A percentile compares a stretch with the other conserved stretches of the same genome.
Evolutionary conservation across 1,139 yeast genomes (phyloP).

Genomic region (Saccharomycopsis crataegensis): DNA sequence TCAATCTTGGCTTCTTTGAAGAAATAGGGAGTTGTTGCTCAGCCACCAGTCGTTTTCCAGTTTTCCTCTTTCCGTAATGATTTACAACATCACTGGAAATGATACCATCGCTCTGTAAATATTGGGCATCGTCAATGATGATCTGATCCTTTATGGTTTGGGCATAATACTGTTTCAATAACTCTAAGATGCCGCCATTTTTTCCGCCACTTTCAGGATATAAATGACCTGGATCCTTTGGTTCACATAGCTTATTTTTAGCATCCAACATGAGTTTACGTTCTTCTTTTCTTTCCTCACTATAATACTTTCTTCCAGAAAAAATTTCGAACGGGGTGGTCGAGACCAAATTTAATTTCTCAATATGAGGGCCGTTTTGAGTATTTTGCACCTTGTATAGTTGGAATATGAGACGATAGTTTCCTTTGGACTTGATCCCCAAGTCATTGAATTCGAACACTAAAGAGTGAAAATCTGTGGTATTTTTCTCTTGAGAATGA

Average conservation of each 20-base stretch:
- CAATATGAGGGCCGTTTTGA: not conserved
- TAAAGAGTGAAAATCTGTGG: not conserved
- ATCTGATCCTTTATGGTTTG: too few species aligned
- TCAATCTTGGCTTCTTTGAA: too few species aligned
- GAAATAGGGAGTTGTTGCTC: too few species aligned
- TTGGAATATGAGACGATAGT: conserved; percentile 11
- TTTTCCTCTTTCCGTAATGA: too few species aligned
- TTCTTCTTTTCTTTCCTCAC: conserved; percentile 7
- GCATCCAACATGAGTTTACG: not conserved
- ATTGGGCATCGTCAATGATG: too few species aligned
- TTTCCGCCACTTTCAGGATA: too few species aligned
- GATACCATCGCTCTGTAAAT: too few species aligned
- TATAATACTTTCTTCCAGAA: conserved; percentile 10
- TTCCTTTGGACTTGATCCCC: conserved; percentile 7
- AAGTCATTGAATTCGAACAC: conserved; percentile 11
- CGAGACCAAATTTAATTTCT: conserved; percentile 1
- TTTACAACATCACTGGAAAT: too few species aligned
- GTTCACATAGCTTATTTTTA: not conserved
- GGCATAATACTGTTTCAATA: too few species aligned
- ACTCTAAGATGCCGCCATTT: too few species aligned
- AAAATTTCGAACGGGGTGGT: conserved; percentile 6
- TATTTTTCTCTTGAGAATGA: not conserved
- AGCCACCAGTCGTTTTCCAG: too few species aligned
- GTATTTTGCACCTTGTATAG: conserved; percentile 7
- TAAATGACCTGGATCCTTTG: too few species aligned